Evolutionary conservation across 108 stramenopile genomes (phyloP), one percentile per base, ranked within the genome.

Genomic region (Cyclotella choctawhatcheeana): DNA sequence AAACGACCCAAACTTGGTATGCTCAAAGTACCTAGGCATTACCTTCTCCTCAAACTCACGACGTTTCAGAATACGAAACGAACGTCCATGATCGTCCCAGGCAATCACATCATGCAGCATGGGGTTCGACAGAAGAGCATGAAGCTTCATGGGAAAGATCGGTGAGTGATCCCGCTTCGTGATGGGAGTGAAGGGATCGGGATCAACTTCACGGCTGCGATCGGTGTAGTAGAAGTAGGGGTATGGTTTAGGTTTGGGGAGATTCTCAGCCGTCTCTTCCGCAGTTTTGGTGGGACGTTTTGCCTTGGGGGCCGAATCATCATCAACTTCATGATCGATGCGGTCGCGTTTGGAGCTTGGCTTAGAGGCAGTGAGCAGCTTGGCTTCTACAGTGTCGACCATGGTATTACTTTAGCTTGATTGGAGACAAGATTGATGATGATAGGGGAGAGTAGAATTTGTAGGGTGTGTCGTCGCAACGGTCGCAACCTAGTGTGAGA

Each of bases 21-120:
- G 86, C 35, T 89, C 85, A 64, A 93, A 93, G 78, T 81, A 90
- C 0, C 48, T 66, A 18, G 91, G 91, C 8, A 90, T 64, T 2
- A 93, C 83, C 2, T 72, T 64, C 3, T 64, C 58, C 52, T 87
- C 85, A 44, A 93, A 93, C n/a, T 83, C 84, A n/a, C 79, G 82
- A 33, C 87, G 89, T 53, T 89, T 85, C 31, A 93, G 59, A 18
- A 93, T 80, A 10, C 78, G 67, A 86, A 87, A 93, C 2, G 85
- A 69, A 22, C 91, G 67, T 16, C 91, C 91, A 81, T 93, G 91
- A 17, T 85, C 85, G 54, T 80, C 77, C 91, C 91, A 93, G 0
- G 82, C 60, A 17, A 93, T 63, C 31, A 90, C 70, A 67, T 89
- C 85, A 0, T 74, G 60, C 17, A 88, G 67, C 22, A 84, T 86